Conservation (phyloP, 2,329 filamentous ascomycete genomes). For the Colletotrichum tropicale region DNA sequence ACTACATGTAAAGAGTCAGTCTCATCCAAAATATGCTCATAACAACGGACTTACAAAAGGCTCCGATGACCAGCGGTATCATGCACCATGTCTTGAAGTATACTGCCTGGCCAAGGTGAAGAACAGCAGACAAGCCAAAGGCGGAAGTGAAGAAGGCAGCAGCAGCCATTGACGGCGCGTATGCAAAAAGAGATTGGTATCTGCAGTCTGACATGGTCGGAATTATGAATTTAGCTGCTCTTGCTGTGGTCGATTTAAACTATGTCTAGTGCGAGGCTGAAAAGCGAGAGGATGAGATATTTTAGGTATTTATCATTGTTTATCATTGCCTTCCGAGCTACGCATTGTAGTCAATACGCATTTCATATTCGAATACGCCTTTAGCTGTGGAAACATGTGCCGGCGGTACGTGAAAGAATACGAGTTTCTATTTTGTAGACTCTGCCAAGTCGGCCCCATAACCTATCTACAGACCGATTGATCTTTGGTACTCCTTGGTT, state of each 20-base stretch:
- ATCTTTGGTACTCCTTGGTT: rapidly evolving
- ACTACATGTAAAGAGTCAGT: rapidly evolving
- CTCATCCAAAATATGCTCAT: rapidly evolving
- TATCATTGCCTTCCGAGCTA: rapidly evolving
- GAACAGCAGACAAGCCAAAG: background rate
- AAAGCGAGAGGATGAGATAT: background rate
- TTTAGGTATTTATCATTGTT: background rate
- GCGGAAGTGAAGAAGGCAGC: background rate
- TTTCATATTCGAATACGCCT: background rate
- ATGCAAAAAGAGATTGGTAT: background rate
- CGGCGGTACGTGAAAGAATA: background rate
- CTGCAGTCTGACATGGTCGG: background rate
- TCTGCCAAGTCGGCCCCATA: background rate
- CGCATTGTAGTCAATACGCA: background rate
- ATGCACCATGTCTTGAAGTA: background rate
- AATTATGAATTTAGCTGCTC: background rate
- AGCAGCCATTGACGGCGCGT: background rate
- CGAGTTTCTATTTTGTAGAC: background rate
- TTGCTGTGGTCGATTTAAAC: background rate
- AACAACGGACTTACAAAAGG: background rate
- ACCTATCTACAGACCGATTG: rapidly evolving
- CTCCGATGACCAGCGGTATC: background rate
- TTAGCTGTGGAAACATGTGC: background rate
- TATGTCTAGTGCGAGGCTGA: background rate
- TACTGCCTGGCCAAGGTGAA: background rate